Evolutionary conservation across 2,329 filamentous ascomycete genomes (phyloP).

Genomic region (Trichoderma brevicompactum): DNA sequence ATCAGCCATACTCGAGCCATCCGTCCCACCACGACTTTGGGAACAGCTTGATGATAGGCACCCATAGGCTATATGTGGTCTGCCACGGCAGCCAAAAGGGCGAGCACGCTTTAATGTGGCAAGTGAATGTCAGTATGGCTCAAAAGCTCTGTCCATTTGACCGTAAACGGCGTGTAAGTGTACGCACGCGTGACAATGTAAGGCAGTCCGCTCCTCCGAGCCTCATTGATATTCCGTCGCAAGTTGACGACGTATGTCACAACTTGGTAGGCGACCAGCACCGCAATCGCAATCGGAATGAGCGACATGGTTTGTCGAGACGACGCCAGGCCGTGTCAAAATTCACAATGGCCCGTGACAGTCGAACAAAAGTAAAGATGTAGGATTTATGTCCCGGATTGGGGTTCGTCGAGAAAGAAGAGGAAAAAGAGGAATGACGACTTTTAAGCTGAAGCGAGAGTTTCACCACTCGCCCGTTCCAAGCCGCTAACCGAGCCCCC

Average conservation of each 20-base stretch:
- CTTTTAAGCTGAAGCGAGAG: not conserved
- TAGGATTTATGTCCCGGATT: too few relatives aligned
- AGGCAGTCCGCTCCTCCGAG: slow-evolving; percentile 55
- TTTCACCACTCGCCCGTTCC: slow-evolving; percentile 6
- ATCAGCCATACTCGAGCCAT: slow-evolving; percentile 61
- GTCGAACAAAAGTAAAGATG: too few relatives aligned
- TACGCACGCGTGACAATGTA: slow-evolving; percentile 60
- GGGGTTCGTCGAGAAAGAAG: too few relatives aligned
- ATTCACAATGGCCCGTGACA: too few relatives aligned
- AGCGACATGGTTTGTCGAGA: slow-evolving; percentile 38
- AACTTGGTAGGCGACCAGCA: slow-evolving; percentile 42
- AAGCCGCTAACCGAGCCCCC: not conserved
- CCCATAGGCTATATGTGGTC: slow-evolving; percentile 57
- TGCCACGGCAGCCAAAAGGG: slow-evolving; percentile 61
- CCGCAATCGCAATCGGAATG: slow-evolving; percentile 42
- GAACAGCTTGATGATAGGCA: slow-evolving; percentile 59
- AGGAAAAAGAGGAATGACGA: too few relatives aligned
- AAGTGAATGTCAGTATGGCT: not conserved
- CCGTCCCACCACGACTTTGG: slow-evolving; percentile 59
- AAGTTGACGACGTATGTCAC: slow-evolving; percentile 44
- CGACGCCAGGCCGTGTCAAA: too few relatives aligned
- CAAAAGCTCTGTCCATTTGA: not conserved
- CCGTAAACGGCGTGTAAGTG: not conserved
- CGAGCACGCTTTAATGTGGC: slow-evolving; percentile 46
- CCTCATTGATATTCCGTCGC: slow-evolving; percentile 52